phyloP scores from a whole-genome alignment of 306 rosid species.

The Echinosophora koreensis region DNA sequence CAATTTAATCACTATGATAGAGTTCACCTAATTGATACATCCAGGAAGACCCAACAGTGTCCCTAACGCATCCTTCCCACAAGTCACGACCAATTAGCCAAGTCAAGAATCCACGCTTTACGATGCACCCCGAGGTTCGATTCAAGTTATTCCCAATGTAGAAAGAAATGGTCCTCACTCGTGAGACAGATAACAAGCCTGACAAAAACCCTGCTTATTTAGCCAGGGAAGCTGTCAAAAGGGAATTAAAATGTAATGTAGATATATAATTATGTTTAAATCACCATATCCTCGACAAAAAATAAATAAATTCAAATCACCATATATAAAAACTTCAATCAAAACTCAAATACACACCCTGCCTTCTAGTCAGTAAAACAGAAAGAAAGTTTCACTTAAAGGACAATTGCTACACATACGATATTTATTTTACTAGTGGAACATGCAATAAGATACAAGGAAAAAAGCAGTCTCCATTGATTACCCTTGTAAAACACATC shows the following conservation, averaged over 20 bases:
- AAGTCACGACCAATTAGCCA: conserved; percentile 38
- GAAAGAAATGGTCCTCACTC: conserved; percentile 47
- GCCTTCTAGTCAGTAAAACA: conserved; percentile 23
- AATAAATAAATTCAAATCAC: too few species aligned
- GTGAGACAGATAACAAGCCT: conserved; percentile 47
- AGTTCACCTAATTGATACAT: conserved; percentile 55
- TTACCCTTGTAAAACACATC: not conserved
- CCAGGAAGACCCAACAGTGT: conserved; percentile 47
- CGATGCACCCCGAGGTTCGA: conserved; percentile 40
- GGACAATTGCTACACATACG: not conserved
- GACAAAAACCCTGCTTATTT: conserved; percentile 43
- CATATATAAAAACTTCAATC: not conserved
- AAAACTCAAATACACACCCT: not conserved
- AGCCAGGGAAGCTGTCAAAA: conserved; percentile 43
- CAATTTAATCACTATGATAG: conserved; percentile 44
- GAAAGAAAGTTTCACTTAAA: not conserved
- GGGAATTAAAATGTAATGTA: conserved; percentile 22
- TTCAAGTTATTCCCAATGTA: conserved; percentile 34
- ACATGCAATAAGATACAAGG: conserved; percentile 22
- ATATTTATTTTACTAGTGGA: not conserved
- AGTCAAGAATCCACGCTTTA: conserved; percentile 43
- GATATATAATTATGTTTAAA: conserved; percentile 23
- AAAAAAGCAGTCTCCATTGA: not conserved
- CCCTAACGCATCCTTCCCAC: conserved; percentile 38
- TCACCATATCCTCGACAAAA: not conserved